Evolutionary conservation across 768 basidiomycete species (phyloP), one percentile per base, ranked within the genome.

Genomic region (Serendipita sp.): DNA sequence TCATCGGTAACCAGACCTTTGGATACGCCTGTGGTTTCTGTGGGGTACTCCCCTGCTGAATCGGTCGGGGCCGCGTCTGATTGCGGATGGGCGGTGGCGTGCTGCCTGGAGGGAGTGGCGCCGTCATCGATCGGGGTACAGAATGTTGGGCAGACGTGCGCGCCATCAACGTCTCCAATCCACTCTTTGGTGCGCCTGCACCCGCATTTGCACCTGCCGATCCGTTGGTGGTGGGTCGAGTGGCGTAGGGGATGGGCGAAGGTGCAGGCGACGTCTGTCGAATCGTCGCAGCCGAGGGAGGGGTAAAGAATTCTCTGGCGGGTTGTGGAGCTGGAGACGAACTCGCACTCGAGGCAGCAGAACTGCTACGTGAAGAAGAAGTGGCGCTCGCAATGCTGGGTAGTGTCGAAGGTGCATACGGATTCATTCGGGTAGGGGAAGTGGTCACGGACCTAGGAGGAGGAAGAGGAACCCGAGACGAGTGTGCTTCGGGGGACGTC

Each of bases 1-100:
- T 60, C 56, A 60, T 60, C 23, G 56, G 56, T 36, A 60, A 60
- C 56, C 56, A 60, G 56, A 60, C 56, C 56, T 60, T 60, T 3
- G 56, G 56, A n/a, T 60, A 60, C 28, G 56, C 56, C 16, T 60
- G 56, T 10, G n/a, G 28, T 16, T n/a, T 18, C 7, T 18, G 56
- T 3, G 56, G n/a, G n/a, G n/a, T n/a, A n/a, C n/a, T n/a, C n/a
- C n/a, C n/a, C n/a, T n/a, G 7, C 56, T 60, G 56, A 28, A 60
- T 60, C 3, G 56, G 56, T 3, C 56, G 23, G 10, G 56, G 56
- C 3, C 56, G 23, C 3, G 56, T 60, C n/a, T 36, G 28, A 36
- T 60, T 60, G 5, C 56, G 56, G 35, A 60, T 60, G 3, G 56
- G 56, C 3, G 56, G 56, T 60, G 56, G 56, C 16, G 56, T 60